Conservation (phyloP, 768 basidiomycete species). For the Phylloporus sp. region DNA sequence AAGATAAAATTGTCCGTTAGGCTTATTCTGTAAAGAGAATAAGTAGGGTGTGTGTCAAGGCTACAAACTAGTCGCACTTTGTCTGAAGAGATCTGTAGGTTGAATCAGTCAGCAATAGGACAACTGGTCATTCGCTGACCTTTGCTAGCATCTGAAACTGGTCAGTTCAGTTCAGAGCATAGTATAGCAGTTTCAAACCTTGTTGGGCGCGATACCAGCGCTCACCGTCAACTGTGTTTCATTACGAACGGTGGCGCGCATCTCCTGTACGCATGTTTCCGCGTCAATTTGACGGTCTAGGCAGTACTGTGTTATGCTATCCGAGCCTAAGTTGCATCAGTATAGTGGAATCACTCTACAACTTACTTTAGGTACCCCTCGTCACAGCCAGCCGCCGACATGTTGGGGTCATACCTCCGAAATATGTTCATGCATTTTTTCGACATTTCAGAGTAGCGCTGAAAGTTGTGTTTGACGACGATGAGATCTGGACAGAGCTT, state of each 20-base stretch:
- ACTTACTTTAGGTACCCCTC: constrained; percentile 89
- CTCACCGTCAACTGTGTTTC: constrained; percentile 89
- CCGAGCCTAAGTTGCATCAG: constrained; percentile 6
- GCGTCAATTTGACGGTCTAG: constrained; percentile 57
- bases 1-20: constrained; percentile 86
- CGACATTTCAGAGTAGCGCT: constrained; percentile 69
- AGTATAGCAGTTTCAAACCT: constrained; percentile 47
- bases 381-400: constrained; percentile 77
- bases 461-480: constrained; percentile 54
- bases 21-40: constrained; percentile 66
- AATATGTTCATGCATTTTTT: constrained; percentile 65
- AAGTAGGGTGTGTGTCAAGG: background rate
- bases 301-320: constrained; percentile 84
- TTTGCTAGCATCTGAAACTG: constrained; percentile 82
- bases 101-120: constrained; percentile 1
- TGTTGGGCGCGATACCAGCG: constrained; percentile 94
- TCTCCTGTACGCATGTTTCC: constrained; percentile 72
- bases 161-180: constrained; percentile 17
- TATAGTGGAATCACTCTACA: background rate
- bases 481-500: constrained; percentile 91
- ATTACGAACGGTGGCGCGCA: constrained; percentile 66
- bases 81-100: constrained; percentile 81
- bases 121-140: constrained; percentile 48
- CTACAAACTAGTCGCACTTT: constrained; percentile 44
- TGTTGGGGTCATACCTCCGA: constrained; percentile 68